Percentiles rank a stretch among this genome's conserved stretches.
Conservation (phyloP, 2,329 filamentous ascomycete species). For the Helotiales sp. region DNA sequence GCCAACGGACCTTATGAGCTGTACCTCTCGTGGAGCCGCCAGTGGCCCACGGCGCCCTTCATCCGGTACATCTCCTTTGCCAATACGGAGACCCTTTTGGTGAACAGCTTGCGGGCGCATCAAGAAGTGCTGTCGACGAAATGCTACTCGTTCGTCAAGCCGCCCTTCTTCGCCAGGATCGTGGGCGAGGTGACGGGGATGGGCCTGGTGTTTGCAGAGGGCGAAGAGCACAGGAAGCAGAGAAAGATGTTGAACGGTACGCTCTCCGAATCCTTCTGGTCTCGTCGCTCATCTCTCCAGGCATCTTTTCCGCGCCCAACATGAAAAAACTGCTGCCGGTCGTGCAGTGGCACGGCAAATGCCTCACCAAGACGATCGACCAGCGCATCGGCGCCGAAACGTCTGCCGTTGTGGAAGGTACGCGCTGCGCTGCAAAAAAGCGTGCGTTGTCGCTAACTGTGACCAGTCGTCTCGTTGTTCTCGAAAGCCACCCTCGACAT, state of each 20-base stretch:
- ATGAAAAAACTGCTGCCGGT: slow-evolving; percentile 5
- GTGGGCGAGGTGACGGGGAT: slow-evolving; percentile 42
- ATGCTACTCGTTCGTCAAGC: slow-evolving; percentile 48
- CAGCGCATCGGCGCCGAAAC: neutral
- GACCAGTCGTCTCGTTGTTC: slow-evolving; percentile 14
- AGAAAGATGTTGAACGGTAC: slow-evolving; percentile 46
- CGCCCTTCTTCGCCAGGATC: slow-evolving; percentile 43
- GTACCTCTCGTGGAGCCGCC: slow-evolving; percentile 40
- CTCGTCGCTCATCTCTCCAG: slow-evolving; percentile 1
- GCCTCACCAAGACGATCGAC: slow-evolving; percentile 1
- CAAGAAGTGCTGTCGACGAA: slow-evolving; percentile 48
- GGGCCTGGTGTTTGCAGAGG: slow-evolving; percentile 50
- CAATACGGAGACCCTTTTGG: slow-evolving; percentile 46
- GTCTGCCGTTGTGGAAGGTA: neutral
- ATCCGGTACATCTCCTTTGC: slow-evolving; percentile 47
- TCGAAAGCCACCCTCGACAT: slow-evolving; percentile 46
- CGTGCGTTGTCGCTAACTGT: slow-evolving; percentile 38
- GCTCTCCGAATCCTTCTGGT: neutral
- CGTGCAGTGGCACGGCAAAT: neutral
- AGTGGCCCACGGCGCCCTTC: slow-evolving; percentile 45
- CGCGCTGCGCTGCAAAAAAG: neutral
- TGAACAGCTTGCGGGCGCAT: slow-evolving; percentile 46
- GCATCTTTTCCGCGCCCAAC: slow-evolving; percentile 10
- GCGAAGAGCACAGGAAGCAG: slow-evolving; percentile 49
- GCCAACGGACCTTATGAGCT: slow-evolving; percentile 40